These are phyloP conservation scores for Trichoderma gracile DNA, from an alignment of 2,329 filamentous ascomycete genomes.

Conservation along the genomic window DNA sequence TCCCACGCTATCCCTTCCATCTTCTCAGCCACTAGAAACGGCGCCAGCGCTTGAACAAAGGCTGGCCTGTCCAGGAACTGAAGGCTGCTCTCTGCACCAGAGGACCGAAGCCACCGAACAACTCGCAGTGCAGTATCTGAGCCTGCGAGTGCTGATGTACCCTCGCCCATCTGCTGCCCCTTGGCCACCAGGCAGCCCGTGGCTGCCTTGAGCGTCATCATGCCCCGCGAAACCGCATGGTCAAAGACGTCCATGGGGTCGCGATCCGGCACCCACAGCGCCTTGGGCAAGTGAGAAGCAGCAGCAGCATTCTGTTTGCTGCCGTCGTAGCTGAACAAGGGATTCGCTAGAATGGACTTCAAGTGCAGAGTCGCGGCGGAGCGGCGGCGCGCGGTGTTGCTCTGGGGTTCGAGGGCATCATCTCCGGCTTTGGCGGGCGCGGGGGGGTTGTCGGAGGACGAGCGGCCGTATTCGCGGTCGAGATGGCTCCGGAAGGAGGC, in stretches of 20 bases:
- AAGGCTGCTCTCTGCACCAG: slow-evolving; percentile 49
- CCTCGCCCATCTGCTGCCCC: slow-evolving; percentile 41
- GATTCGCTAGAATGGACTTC: slow-evolving; percentile 58
- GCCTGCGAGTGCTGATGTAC: slow-evolving; percentile 38
- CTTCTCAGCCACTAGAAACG: slow-evolving; percentile 55
- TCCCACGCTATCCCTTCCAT: slow-evolving; percentile 54
- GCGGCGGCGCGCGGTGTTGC: slow-evolving; percentile 37
- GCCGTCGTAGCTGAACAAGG: slow-evolving; percentile 50
- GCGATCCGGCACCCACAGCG: slow-evolving; percentile 31
- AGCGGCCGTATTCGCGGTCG: slow-evolving; percentile 57
- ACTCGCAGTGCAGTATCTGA: slow-evolving; percentile 52
- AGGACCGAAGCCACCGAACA: slow-evolving; percentile 55
- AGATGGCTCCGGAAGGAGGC: slow-evolving; percentile 59
- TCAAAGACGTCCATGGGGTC: slow-evolving; percentile 59
- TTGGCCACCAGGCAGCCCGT: slow-evolving; percentile 56
- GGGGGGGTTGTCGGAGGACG: slow-evolving; percentile 30
- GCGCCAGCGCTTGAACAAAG: slow-evolving; percentile 46
- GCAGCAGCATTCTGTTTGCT: slow-evolving; percentile 32
- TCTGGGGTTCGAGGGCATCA: slow-evolving; percentile 25
- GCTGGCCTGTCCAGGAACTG: slow-evolving; percentile 46
- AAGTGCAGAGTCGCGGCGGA: slow-evolving; percentile 50
- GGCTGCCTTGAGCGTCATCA: slow-evolving; percentile 57
- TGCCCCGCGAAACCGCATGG: slow-evolving; percentile 54
- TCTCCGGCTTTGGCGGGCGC: slow-evolving; percentile 29
- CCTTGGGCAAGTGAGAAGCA: slow-evolving; percentile 28